phyloP scores from a whole-genome alignment of 768 basidiomycete species.

The Leccinum boreale region DNA sequence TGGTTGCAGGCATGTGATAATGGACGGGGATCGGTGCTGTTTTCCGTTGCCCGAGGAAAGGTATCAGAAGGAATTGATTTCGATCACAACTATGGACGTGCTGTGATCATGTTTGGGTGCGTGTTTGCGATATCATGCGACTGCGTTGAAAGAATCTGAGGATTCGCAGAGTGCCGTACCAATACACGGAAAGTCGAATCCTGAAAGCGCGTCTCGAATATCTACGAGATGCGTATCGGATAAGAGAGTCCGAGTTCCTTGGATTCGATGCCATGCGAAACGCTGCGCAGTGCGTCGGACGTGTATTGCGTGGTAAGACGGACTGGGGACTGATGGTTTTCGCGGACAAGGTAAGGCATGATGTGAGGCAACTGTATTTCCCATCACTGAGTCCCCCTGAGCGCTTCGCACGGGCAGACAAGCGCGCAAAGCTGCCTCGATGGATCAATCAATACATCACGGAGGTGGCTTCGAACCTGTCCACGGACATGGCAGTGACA shows the following conservation, averaged over 20 bases:
- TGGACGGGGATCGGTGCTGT: constrained; percentile 91
- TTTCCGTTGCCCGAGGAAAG: constrained; percentile 98
- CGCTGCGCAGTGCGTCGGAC: constrained; percentile 98
- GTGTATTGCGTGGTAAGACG: constrained; percentile 95
- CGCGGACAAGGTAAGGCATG: constrained; percentile 82
- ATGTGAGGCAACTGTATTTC: not conserved
- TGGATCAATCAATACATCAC: constrained; percentile 99
- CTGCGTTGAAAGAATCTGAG: constrained; percentile 2
- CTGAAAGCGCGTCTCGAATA: constrained; percentile 96
- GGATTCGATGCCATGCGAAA: constrained; percentile 99
- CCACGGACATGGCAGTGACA: constrained; percentile 96
- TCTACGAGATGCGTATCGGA: constrained; percentile 95
- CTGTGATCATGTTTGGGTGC: constrained; percentile 99
- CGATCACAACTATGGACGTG: constrained; percentile 98
- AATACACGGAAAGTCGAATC: constrained; percentile 98
- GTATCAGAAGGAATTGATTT: constrained; percentile 99
- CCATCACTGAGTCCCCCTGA: constrained; percentile 29
- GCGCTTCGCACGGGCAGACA: constrained; percentile 91
- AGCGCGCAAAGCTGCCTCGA: constrained; percentile 91
- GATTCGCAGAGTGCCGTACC: constrained; percentile 76
- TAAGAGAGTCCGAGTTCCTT: constrained; percentile 96
- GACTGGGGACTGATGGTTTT: constrained; percentile 99
- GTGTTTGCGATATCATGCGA: constrained; percentile 7
- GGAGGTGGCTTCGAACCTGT: constrained; percentile 95
- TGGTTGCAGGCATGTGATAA: constrained; percentile 88